Evolutionary conservation across 345 rosid genomes (phyloP).

Genomic region (Murraya paniculata): DNA sequence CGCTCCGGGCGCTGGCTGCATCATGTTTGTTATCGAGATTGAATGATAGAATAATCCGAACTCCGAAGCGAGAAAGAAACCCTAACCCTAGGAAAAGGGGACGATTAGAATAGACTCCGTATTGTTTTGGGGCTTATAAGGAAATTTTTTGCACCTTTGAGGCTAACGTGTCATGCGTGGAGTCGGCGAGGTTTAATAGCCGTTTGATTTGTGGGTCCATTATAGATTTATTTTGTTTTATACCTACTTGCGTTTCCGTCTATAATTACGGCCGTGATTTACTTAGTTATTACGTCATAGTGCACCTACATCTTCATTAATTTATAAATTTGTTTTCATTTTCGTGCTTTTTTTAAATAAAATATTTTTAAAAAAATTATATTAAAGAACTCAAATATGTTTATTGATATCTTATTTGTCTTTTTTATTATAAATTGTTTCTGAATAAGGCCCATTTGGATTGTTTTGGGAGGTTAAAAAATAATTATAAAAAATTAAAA

Average conservation of each 20-base stretch:
- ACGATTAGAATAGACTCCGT: neutral
- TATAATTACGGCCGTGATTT: neutral
- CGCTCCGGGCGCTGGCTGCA: constrained; percentile 67
- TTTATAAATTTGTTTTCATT: no score
- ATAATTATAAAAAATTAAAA: no score
- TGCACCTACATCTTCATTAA: no score
- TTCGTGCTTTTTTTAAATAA: no score
- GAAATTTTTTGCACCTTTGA: neutral
- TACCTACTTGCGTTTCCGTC: neutral
- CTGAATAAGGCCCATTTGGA: no score
- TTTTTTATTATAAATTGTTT: no score
- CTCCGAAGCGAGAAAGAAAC: constrained; percentile 12
- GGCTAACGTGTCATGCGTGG: neutral
- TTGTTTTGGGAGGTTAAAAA: no score
- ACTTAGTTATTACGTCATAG: neutral
- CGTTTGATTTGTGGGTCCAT: neutral
- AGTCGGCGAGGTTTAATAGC: neutral
- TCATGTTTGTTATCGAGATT: constrained; percentile 25
- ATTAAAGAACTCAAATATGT: no score
- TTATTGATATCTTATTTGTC: no score
- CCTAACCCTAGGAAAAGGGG: constrained; percentile 30
- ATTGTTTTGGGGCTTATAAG: neutral
- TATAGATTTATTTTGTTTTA: neutral
- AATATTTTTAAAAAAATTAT: no score
- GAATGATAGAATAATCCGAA: constrained; percentile 2